Evolutionary conservation across 2,329 filamentous ascomycete genomes (phyloP).

Genomic region (Zarea fungicola): DNA sequence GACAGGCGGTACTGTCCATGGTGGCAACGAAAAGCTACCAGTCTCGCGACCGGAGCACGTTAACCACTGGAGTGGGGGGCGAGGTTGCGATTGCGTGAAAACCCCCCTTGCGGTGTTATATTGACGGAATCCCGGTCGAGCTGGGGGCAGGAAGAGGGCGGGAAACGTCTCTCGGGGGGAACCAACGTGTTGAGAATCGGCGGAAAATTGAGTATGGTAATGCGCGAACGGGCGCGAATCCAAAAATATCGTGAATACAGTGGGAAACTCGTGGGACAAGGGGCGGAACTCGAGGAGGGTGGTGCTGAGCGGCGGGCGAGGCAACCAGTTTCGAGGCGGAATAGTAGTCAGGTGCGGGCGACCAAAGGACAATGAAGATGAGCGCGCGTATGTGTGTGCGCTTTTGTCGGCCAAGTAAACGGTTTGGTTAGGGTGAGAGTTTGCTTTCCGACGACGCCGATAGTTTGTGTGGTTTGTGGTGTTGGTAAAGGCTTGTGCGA

Average conservation of each 20-base stretch:
- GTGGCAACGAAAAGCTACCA: conserved; percentile 51
- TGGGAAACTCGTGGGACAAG: conserved; percentile 8
- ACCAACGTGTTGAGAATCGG: not conserved
- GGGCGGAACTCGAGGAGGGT: not conserved
- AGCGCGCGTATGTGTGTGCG: not conserved
- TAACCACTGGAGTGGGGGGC: conserved; percentile 33
- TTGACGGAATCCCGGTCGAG: not conserved
- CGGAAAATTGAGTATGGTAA: not conserved
- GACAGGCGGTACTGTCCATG: conserved; percentile 54
- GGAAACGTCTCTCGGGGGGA: not conserved
- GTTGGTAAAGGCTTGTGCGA: not conserved
- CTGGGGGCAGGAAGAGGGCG: not conserved
- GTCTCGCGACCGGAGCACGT: conserved; percentile 57
- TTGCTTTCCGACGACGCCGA: too few species aligned
- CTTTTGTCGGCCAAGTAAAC: not conserved
- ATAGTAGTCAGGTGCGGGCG: not conserved
- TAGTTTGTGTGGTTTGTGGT: not conserved
- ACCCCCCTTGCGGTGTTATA: conserved; percentile 7
- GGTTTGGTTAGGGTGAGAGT: not conserved
- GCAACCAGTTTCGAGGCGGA: not conserved
- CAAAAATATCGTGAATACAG: not conserved
- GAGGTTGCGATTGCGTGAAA: conserved; percentile 13
- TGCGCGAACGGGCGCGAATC: not conserved
- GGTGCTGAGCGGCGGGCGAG: not conserved
- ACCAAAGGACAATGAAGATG: not conserved